Evolutionary conservation across 139 green algal species (phyloP), one percentile per base, ranked within the genome.

Genomic region (Astrephomene gubernaculifera): DNA sequence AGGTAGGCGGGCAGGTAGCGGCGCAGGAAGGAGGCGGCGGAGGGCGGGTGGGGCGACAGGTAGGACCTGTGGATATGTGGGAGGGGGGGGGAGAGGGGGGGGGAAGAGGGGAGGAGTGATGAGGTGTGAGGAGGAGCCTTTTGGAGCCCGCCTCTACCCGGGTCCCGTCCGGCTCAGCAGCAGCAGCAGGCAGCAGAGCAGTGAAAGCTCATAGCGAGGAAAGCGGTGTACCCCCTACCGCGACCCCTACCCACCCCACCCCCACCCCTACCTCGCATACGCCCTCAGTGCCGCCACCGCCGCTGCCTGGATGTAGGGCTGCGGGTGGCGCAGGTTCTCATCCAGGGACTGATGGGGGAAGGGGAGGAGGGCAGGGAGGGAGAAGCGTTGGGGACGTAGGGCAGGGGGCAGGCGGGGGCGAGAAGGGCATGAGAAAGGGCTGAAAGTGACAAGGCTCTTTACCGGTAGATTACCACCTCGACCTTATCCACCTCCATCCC

Each of bases 311-410:
- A 98, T 96, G 82, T 86, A 86, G 0, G 72, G 81, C n/a, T 92
- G 90, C 1, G 96, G 88, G 74, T 97, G 93, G 41, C 88, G 87
- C 64, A 99, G 83, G 85, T 96, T 95, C 43, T 97, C 94, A 21
- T 96, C 91, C n/a, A 98, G 29, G 12, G 90, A 88, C 29, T 83
- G 80, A 17, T 29, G 35, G n/a, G 17, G 35, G 17, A 57, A 17
- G 49, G 49, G 12, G 49, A 17, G 49, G 49, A 65, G 57, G 17
- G 19, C 19, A 65, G 39, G 39, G 33, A 53, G 67, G 67, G 1
- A 31, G 31, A 12, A 39, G 14, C 12, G 12, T 57, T 57, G 12
- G 49, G 14, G 49, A 17, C 12, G 17, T 12, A 57, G 49, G 49
- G 17, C 49, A 57, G n/a, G n/a, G n/a, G n/a, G n/a, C n/a, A n/a